A percentile compares a stretch with the other conserved stretches of the same genome.
These are phyloP conservation scores for Jacaranda mimosifolia DNA, from an alignment of 257 asterid genomes.

Conservation along the genomic window DNA sequence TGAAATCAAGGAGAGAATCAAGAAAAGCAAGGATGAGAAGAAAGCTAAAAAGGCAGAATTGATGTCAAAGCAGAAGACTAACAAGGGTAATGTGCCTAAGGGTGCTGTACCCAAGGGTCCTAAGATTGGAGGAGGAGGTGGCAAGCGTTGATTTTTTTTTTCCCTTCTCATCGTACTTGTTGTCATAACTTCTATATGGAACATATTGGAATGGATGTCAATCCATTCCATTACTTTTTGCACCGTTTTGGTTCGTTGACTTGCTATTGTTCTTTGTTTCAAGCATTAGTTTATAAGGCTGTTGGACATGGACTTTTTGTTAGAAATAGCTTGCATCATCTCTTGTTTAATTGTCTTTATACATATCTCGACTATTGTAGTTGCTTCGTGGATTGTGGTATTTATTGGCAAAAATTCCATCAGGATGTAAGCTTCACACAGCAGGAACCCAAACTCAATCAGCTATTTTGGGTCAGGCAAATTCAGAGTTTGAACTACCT, in stretches of 20 bases:
- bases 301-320: slow-evolving; percentile 27
- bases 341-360: slow-evolving; percentile 8
- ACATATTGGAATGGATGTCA: slow-evolving; percentile 13
- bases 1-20: slow-evolving; percentile 72
- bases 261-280: slow-evolving; percentile 18
- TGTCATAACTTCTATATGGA: slow-evolving; percentile 2
- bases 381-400: not conserved
- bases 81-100: slow-evolving; percentile 56
- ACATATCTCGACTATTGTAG: not conserved
- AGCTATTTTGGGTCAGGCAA: too few relatives aligned
- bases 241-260: slow-evolving; percentile 32
- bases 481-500: not conserved
- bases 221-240: slow-evolving; percentile 34
- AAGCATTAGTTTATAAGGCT: slow-evolving; percentile 26
- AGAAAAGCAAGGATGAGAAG: slow-evolving; percentile 76
- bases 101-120: slow-evolving; percentile 65
- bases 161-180: not conserved
- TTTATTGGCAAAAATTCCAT: not conserved
- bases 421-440: not conserved
- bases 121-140: slow-evolving; percentile 65
- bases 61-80: slow-evolving; percentile 53
- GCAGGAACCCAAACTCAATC: too few relatives aligned
- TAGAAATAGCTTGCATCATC: slow-evolving; percentile 20
- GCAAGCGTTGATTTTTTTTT: slow-evolving; percentile 48
- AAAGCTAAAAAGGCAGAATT: slow-evolving; percentile 66